Percentiles rank a stretch among this genome's conserved stretches.
phyloP scores from a whole-genome alignment of 768 basidiomycete genomes.

The Podaxis sp. region DNA sequence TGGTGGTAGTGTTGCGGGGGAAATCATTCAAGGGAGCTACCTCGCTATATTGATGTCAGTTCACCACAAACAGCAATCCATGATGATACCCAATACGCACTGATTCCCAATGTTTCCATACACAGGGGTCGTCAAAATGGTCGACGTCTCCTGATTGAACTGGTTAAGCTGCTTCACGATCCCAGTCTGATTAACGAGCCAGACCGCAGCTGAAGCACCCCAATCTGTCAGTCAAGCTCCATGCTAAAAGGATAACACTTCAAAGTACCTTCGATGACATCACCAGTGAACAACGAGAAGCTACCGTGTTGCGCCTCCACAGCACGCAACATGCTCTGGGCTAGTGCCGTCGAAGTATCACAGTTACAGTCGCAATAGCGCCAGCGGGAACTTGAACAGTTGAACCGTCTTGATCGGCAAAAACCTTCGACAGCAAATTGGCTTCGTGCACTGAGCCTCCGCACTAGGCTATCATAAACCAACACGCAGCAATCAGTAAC shows the following conservation, averaged over 20 bases:
- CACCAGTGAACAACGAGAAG: conserved; percentile 65
- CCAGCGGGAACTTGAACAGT: conserved; percentile 45
- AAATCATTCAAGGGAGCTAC: conserved; percentile 57
- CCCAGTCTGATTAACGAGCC: conserved; percentile 29
- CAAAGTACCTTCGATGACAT: conserved; percentile 54
- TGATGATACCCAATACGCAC: not conserved
- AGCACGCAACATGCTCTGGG: conserved; percentile 51
- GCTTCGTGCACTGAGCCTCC: conserved; percentile 56
- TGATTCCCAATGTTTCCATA: conserved; percentile 45
- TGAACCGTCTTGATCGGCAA: conserved; percentile 33
- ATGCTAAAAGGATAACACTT: not conserved
- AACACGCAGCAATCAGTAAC: not conserved
- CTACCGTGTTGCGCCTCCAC: conserved; percentile 35
- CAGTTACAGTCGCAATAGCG: conserved; percentile 47
- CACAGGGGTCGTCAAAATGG: conserved; percentile 38
- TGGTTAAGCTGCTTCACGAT: conserved; percentile 41
- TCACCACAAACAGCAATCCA: not conserved
- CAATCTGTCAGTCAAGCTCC: not conserved
- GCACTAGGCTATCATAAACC: conserved; percentile 40
- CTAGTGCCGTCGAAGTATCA: conserved; percentile 49
- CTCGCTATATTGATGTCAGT: conserved; percentile 37
- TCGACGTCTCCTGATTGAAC: conserved; percentile 47
- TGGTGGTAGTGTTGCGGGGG: conserved; percentile 44
- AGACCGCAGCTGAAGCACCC: not conserved
- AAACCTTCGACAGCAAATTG: conserved; percentile 64